A percentile compares a stretch with the other conserved stretches of the same genome.
phyloP scores from a whole-genome alignment of 495 filamentous ascomycete genomes.

The Aspergillus asperescens region DNA sequence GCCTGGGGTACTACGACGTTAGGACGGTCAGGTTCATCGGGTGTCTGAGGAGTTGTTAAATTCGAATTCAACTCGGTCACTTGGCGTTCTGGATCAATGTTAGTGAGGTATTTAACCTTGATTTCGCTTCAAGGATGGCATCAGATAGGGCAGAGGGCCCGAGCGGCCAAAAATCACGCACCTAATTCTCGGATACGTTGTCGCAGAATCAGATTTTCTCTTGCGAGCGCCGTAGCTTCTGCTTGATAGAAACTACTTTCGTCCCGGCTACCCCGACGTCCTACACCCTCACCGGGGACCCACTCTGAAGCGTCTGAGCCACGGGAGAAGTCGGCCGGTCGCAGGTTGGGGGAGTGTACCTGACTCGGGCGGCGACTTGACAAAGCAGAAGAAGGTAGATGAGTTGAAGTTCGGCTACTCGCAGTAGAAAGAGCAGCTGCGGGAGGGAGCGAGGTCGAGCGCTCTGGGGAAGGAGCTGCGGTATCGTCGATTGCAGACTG shows the following conservation, averaged over 20 bases:
- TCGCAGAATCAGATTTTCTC: slow-evolving; percentile 93
- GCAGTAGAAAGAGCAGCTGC: slow-evolving; percentile 31
- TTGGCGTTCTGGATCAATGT: slow-evolving; percentile 31
- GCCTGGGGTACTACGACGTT: slow-evolving; percentile 19
- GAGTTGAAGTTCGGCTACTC: slow-evolving; percentile 28
- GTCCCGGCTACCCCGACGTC: slow-evolving; percentile 54
- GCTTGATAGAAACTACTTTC: slow-evolving; percentile 88
- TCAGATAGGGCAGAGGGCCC: not conserved
- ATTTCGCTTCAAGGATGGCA: too few species aligned
- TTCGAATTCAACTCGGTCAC: slow-evolving; percentile 27
- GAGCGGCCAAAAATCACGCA: slow-evolving; percentile 21
- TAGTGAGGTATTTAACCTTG: slow-evolving; percentile 3
- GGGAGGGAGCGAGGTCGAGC: slow-evolving; percentile 49
- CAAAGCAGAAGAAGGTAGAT: slow-evolving; percentile 40
- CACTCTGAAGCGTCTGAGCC: slow-evolving; percentile 28
- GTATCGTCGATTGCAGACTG: slow-evolving; percentile 54
- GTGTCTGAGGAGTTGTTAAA: slow-evolving; percentile 6
- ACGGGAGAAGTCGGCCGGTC: slow-evolving; percentile 26
- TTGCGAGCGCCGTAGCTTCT: slow-evolving; percentile 75
- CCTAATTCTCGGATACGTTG: slow-evolving; percentile 75
- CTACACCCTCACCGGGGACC: slow-evolving; percentile 24
- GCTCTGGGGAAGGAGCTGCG: slow-evolving; percentile 61
- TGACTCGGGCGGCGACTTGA: slow-evolving; percentile 48
- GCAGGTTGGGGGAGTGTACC: slow-evolving; percentile 33
- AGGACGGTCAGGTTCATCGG: slow-evolving; percentile 23